These are phyloP conservation scores for Fraxinus sp. DNA, from an alignment of 305 asterid genomes.

Conservation along the genomic window DNA sequence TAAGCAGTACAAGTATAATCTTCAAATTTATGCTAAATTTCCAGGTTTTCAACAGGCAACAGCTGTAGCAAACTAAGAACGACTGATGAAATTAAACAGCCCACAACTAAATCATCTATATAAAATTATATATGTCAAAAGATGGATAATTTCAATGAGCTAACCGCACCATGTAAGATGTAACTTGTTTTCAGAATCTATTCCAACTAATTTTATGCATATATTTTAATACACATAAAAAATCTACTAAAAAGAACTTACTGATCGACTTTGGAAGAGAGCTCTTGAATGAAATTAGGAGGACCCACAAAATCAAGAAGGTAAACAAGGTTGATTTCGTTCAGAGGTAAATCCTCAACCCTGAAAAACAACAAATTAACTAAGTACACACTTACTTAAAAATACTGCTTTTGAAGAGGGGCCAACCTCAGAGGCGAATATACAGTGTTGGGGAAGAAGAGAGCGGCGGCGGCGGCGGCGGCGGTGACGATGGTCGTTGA, in stretches of 20 bases:
- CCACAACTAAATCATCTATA: conserved; percentile 2
- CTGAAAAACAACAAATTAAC: conserved; percentile 42
- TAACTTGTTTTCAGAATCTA: background rate
- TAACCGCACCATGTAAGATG: conserved; percentile 10
- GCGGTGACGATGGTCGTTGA: conserved; percentile 7
- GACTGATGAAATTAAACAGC: conserved; percentile 10
- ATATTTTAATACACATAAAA: background rate
- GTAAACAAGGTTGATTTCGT: conserved; percentile 60
- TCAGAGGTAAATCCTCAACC: conserved; percentile 64
- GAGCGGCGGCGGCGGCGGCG: conserved; percentile 27
- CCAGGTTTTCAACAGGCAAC: conserved; percentile 1
- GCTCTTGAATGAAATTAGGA: conserved; percentile 63
- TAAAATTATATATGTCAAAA: background rate
- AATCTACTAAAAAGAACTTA: background rate
- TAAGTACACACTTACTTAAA: conserved; percentile 16
- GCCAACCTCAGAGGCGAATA: conserved; percentile 67
- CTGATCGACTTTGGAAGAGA: conserved; percentile 62
- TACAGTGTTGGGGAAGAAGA: conserved; percentile 80
- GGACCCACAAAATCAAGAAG: conserved; percentile 93
- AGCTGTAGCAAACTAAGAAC: conserved; percentile 8
- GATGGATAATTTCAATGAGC: conserved; percentile 17
- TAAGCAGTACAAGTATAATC: conserved; percentile 26
- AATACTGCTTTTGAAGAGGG: background rate
- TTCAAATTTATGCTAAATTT: conserved; percentile 20
- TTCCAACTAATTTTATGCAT: background rate